A percentile compares a stretch with the other conserved stretches of the same genome.
These are phyloP conservation scores for Talaromyces adpressus DNA, from an alignment of 495 filamentous ascomycete species.

Conservation along the genomic window DNA sequence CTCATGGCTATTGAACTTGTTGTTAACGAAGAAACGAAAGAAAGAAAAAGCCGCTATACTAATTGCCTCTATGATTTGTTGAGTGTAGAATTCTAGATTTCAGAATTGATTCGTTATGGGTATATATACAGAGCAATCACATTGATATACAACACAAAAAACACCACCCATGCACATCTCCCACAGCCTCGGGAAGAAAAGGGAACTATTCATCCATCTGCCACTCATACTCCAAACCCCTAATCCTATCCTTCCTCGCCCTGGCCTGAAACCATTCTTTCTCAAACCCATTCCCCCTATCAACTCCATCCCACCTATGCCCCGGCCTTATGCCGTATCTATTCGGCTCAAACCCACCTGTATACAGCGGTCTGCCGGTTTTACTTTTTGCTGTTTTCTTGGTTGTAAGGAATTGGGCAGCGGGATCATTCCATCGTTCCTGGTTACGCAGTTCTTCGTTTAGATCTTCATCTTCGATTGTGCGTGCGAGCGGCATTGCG, in stretches of 20 bases:
- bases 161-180: neutral
- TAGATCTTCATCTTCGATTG: constrained; percentile 71
- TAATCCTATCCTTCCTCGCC: constrained; percentile 65
- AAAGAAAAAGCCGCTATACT: neutral
- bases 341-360: constrained; percentile 78
- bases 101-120: neutral
- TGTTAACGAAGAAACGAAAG: neutral
- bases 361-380: constrained; percentile 68
- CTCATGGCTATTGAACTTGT: neutral
- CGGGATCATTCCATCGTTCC: constrained; percentile 90
- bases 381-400: constrained; percentile 40
- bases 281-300: constrained; percentile 91
- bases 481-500: constrained; percentile 71
- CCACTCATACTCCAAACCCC: constrained; percentile 85
- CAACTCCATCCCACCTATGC: constrained; percentile 95
- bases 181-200: neutral
- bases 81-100: neutral
- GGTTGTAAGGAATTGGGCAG: constrained; percentile 65
- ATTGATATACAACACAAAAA: neutral
- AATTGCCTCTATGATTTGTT: neutral
- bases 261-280: constrained; percentile 85
- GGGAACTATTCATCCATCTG: constrained; percentile 76
- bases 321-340: constrained; percentile 90
- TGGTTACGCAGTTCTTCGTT: constrained; percentile 73
- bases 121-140: neutral